Conservation (phyloP, 1,284 basidiomycete species). For the Cystobasidium slooffiae region DNA sequence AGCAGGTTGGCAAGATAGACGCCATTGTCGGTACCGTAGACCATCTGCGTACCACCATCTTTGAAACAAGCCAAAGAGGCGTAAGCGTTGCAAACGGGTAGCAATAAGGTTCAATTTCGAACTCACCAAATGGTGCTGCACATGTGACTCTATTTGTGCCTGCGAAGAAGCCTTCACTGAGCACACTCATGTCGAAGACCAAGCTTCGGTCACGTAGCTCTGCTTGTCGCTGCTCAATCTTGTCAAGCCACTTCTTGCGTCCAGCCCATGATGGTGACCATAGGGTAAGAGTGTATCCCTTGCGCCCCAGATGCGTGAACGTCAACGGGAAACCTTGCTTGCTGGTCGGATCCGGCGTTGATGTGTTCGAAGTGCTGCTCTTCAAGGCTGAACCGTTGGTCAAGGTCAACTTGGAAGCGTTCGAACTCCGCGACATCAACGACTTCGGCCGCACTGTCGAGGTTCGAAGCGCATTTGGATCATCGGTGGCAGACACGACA, state of each 20-base stretch:
- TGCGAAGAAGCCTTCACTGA: conserved; percentile 86
- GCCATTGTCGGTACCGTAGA: conserved; percentile 96
- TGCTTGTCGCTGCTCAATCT: conserved; percentile 87
- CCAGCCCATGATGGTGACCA: conserved; percentile 87
- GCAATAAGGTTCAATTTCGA: not conserved
- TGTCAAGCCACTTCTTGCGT: conserved; percentile 93
- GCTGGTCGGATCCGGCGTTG: conserved; percentile 55
- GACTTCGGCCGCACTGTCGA: conserved; percentile 58
- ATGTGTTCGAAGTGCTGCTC: conserved; percentile 40
- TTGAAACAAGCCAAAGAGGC: conserved; percentile 34
- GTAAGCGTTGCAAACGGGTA: not conserved
- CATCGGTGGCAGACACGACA: conserved; percentile 79
- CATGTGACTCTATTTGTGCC: conserved; percentile 86
- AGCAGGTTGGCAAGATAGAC: conserved; percentile 90
- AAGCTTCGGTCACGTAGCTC: conserved; percentile 78
- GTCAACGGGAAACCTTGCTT: conserved; percentile 92
- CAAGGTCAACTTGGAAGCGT: conserved; percentile 51
- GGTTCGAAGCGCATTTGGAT: conserved; percentile 57
- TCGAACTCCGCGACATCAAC: conserved; percentile 60
- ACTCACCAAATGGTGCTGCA: conserved; percentile 89
- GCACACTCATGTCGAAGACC: conserved; percentile 82
- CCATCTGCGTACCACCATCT: conserved; percentile 84
- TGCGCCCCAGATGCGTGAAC: conserved; percentile 89
- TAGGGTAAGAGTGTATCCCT: conserved; percentile 88
- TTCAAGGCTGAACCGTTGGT: conserved; percentile 24